Evolutionary conservation across 208 protist genomes (phyloP), one percentile per base, ranked within the genome.

Genomic region (Crithidia expoeki): DNA sequence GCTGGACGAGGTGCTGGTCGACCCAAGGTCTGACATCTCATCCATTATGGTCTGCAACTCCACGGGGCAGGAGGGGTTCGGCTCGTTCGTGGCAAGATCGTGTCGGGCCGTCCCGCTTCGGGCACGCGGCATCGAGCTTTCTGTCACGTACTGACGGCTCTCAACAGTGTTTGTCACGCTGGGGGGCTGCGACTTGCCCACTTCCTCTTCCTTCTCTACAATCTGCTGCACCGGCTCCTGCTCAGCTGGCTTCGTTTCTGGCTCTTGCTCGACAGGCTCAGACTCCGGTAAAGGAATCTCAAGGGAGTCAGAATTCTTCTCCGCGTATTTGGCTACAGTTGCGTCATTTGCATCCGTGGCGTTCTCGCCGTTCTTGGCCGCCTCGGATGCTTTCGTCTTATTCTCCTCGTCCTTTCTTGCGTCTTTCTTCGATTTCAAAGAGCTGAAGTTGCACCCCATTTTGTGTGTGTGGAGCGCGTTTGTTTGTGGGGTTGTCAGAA

Each of bases 401-500:
- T 34, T 40, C 36, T 69, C 72, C 32, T 53, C 25, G 10, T 64
- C 49, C 14, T 62, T 53, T 33, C 51, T 72, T 38, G 67, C 50
- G 16, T 58, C 65, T 38, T 74, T 76, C 21, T 38, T 63, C 25
- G 66, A 10, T 46, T 72, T 75, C 38, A 69, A 44, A 12, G 25
- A 63, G 42, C 76, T 83, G 9, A 58, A 11, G 4, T 72, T 56
- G 62, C 81, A 86, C 38, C 76, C 76, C 81, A 86, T 86, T 32
- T 27, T 52, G 27, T 40, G 4, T 38, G 28, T 70, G 34, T 60
- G 32, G 51, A 2, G 28, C 21, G 28, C 36, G 23, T 36, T 6
- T 32, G 12, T 32, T 19, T 32, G 23, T 32, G 49, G 25, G 49
- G 49, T 23, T 30, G 16, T 7, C 27, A 56, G 28, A n/a, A n/a